phyloP scores from a whole-genome alignment of 176 grass and related monocot genomes.

The Calamus simplicifolius region DNA sequence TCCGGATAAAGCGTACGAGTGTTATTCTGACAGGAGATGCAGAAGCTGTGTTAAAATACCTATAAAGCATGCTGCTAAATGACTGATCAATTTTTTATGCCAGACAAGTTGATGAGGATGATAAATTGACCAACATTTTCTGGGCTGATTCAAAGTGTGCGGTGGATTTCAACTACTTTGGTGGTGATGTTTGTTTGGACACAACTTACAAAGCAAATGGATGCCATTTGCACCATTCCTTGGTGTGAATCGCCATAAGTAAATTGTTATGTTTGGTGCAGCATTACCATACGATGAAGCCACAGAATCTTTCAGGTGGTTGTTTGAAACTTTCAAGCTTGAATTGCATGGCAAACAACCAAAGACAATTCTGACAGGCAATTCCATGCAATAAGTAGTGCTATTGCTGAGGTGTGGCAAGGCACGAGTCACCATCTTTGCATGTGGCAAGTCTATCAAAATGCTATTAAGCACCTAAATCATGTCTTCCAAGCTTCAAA shows the following conservation, averaged over 20 bases:
- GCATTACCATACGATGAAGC: conserved; percentile 23
- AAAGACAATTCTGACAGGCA: conserved; percentile 22
- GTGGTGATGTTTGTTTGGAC: conserved; percentile 20
- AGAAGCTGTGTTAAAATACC: conserved; percentile 39
- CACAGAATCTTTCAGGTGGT: conserved; percentile 24
- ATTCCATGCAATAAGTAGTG: conserved; percentile 8
- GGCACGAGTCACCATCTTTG: conserved; percentile 11
- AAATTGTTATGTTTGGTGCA: conserved; percentile 13
- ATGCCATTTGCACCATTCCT: conserved; percentile 26
- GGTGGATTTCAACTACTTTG: conserved; percentile 18
- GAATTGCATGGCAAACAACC: conserved; percentile 25
- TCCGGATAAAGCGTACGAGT: conserved; percentile 30
- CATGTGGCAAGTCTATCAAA: conserved; percentile 24
- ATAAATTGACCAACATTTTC: conserved; percentile 26
- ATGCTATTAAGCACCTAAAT: conserved; percentile 15
- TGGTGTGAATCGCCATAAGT: conserved; percentile 28
- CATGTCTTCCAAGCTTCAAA: conserved; percentile 20
- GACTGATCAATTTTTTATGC: conserved; percentile 19
- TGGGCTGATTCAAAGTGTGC: conserved; percentile 22
- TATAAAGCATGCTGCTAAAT: conserved; percentile 21
- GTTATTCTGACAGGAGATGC: conserved; percentile 39
- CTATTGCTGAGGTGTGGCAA: conserved; percentile 16
- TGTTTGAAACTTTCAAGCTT: conserved; percentile 31
- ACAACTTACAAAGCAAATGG: conserved; percentile 28
- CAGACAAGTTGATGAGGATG: conserved; percentile 24